A percentile compares a stretch with the other conserved stretches of the same genome.
These are phyloP conservation scores for Marchantia polymorpha DNA, from an alignment of 225 moss, liverwort and hornwort species.

Conservation along the genomic window DNA sequence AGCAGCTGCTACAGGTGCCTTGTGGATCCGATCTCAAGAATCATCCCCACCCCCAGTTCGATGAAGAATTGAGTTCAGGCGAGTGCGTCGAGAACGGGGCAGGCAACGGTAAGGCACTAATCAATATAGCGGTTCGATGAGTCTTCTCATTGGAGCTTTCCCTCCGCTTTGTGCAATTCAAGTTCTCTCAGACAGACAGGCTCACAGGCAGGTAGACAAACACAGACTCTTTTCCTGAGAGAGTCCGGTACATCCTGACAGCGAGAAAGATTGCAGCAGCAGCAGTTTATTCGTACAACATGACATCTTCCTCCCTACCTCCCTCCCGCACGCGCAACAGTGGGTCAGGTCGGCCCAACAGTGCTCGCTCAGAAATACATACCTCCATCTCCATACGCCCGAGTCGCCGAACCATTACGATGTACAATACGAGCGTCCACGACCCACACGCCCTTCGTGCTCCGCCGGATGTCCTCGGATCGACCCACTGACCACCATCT, in stretches of 20 bases:
- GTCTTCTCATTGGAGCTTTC: constrained; percentile 8
- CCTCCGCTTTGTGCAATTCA: constrained; percentile 18
- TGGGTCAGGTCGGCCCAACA: constrained; percentile 1
- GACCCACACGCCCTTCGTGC: neutral
- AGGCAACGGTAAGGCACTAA: neutral
- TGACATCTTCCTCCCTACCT: constrained; percentile 13
- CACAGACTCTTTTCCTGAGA: neutral
- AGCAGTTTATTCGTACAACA: constrained; percentile 15
- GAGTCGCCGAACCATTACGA: neutral
- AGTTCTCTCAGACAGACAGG: constrained; percentile 9
- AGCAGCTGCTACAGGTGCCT: neutral
- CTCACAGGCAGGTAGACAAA: neutral
- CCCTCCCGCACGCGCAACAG: constrained; percentile 5
- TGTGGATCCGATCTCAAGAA: neutral
- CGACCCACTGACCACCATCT: neutral
- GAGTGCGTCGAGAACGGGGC: neutral
- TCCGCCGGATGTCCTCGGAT: neutral
- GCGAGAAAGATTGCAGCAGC: constrained; percentile 8
- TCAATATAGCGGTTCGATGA: neutral
- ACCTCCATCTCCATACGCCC: neutral
- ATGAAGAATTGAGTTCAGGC: constrained; percentile 1
- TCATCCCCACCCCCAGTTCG: neutral
- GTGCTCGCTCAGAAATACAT: constrained; percentile 3
- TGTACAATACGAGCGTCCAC: constrained; percentile 6
- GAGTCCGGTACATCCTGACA: constrained; percentile 5